A percentile compares a stretch with the other conserved stretches of the same genome.
Conservation (phyloP, 2,329 filamentous ascomycete species). For the Aspergillus jensenii region DNA sequence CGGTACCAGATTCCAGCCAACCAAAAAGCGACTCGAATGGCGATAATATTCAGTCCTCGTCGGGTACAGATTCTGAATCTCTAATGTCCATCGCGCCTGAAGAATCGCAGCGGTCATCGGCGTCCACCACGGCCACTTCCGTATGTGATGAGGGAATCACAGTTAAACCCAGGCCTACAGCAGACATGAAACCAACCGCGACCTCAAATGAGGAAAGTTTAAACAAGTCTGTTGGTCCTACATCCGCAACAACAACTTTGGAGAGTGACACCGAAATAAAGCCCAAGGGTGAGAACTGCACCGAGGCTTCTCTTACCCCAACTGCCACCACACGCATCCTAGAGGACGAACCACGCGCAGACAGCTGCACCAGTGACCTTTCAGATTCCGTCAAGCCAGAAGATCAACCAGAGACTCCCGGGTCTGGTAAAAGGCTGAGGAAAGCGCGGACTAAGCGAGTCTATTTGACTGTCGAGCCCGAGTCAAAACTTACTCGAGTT, state of each 20-base stretch:
- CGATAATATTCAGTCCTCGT: slow-evolving; percentile 12
- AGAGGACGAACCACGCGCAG: slow-evolving; percentile 10
- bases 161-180: slow-evolving; percentile 24
- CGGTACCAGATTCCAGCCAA: background rate
- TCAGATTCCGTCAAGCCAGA: slow-evolving; percentile 30
- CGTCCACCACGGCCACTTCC: slow-evolving; percentile 40
- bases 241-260: slow-evolving; percentile 30
- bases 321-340: slow-evolving; percentile 8
- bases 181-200: slow-evolving; percentile 3
- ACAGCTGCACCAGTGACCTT: slow-evolving; percentile 23
- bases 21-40: slow-evolving; percentile 3
- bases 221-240: background rate
- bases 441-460: slow-evolving; percentile 27
- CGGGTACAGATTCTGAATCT: slow-evolving; percentile 25
- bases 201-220: background rate
- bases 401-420: slow-evolving; percentile 23
- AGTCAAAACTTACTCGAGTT: slow-evolving; percentile 46
- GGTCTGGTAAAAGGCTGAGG: slow-evolving; percentile 21
- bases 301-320: slow-evolving; percentile 9
- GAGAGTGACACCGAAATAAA: slow-evolving; percentile 25
- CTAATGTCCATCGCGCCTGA: slow-evolving; percentile 28
- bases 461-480: slow-evolving; percentile 40
- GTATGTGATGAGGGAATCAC: slow-evolving; percentile 25
- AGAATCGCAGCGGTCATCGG: slow-evolving; percentile 33
- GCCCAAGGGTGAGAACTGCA: slow-evolving; percentile 11